Conservation (phyloP, 768 basidiomycete genomes). For the Trametes coccinea region DNA sequence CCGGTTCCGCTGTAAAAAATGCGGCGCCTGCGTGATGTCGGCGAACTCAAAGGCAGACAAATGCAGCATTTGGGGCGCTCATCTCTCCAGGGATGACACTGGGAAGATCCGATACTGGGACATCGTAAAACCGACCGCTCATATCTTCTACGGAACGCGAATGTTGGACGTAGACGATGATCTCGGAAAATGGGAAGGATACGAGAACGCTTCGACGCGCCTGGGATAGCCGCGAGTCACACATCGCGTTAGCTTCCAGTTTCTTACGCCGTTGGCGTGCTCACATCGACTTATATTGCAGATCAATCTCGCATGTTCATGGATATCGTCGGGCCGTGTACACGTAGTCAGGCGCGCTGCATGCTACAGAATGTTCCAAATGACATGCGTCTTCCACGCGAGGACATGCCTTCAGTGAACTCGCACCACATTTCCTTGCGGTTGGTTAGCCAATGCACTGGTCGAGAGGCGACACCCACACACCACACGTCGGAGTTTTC, state of each 20-base stretch:
- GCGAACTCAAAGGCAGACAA: slow-evolving; percentile 49
- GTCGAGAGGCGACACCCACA: neutral
- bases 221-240: slow-evolving; percentile 25
- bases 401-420: too few species aligned
- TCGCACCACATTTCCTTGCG: too few species aligned
- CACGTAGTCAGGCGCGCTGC: too few species aligned
- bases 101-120: slow-evolving; percentile 57
- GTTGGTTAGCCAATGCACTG: neutral
- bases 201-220: slow-evolving; percentile 48
- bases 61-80: slow-evolving; percentile 60
- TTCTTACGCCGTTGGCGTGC: neutral
- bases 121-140: slow-evolving; percentile 57
- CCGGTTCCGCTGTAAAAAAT: slow-evolving; percentile 62
- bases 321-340: too few species aligned
- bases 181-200: slow-evolving; percentile 68
- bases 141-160: slow-evolving; percentile 67
- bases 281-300: too few species aligned
- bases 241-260: neutral
- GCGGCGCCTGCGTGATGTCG: slow-evolving; percentile 55
- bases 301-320: too few species aligned
- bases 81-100: slow-evolving; percentile 52
- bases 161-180: slow-evolving; percentile 57
- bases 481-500: neutral
- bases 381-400: too few species aligned
- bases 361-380: too few species aligned